Evolutionary conservation across 306 rosid species (phyloP).

Genomic region (Quercus cerris): DNA sequence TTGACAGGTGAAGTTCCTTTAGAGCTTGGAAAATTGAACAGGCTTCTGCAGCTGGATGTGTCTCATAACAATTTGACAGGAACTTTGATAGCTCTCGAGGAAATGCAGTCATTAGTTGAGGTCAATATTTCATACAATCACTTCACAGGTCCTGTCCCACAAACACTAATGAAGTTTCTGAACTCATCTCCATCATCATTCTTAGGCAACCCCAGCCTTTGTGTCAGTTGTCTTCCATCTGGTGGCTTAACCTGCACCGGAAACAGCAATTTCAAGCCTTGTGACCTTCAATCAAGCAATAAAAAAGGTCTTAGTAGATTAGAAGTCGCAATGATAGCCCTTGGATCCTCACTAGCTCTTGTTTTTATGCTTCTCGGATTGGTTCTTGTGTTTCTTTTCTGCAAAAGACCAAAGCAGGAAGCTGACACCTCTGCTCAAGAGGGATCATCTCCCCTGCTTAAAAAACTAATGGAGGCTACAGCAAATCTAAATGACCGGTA

Average conservation of each 20-base stretch:
- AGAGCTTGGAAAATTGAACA: constrained; percentile 40
- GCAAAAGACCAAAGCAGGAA: constrained; percentile 35
- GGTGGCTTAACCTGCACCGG: constrained; percentile 32
- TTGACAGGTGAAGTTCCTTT: constrained; percentile 63
- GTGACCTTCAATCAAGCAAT: constrained; percentile 34
- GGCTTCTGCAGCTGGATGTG: constrained; percentile 45
- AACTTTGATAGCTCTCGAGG: constrained; percentile 38
- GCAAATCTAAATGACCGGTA: constrained; percentile 48
- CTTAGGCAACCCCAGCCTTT: constrained; percentile 57
- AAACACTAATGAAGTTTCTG: constrained; percentile 41
- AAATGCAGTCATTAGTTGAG: constrained; percentile 39
- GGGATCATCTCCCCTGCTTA: constrained; percentile 45
- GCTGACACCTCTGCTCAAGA: constrained; percentile 21
- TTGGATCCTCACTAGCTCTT: constrained; percentile 51
- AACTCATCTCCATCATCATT: constrained; percentile 44
- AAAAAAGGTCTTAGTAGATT: constrained; percentile 34
- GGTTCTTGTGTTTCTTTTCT: constrained; percentile 20
- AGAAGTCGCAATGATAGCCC: constrained; percentile 44
- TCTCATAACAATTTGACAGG: constrained; percentile 81
- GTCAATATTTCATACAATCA: constrained; percentile 62
- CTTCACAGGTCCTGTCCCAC: constrained; percentile 62
- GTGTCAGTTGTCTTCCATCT: constrained; percentile 43
- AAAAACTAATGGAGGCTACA: constrained; percentile 61
- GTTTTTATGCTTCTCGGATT: constrained; percentile 37
- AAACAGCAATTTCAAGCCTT: constrained; percentile 36